Evolutionary conservation across 805 yeast species (phyloP), one percentile per base, ranked within the genome.

Genomic region (Starmerella sirachaensis): DNA sequence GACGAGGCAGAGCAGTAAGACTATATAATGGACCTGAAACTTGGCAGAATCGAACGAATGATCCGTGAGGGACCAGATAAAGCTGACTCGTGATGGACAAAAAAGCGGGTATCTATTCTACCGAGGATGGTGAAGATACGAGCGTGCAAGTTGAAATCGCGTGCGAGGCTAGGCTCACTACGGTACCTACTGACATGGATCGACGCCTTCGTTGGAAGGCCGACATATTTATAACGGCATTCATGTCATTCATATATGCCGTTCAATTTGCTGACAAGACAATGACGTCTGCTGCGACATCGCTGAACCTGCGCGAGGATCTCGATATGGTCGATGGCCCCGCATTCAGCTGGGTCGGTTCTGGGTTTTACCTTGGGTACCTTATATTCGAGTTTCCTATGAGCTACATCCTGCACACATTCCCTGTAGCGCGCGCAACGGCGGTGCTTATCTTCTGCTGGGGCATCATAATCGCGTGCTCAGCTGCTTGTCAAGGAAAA

Each of bases 351-450:
- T 69, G 78, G 74, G 56, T 66, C 13, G 70, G 75, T 12, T 64
- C 76, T 1, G 64, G 70, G 5, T 74, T 74, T 47, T 74, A 73
- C 50, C 52, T 77, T 27, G 85, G 84, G 4, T 77, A 75, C 51
- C 55, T 78, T 31, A 63, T 59, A 6, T 74, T 72, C 48, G 76
- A 72, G 47, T 57, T 69, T 41, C 70, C 75, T 9, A 64, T 69
- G 13, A 55, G 61, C 9, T 54, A 59, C 36, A 30, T 66, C 3
- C 51, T 74, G 19, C 82, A 76, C 53, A 62, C 60, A 40, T 66
- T 72, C 33, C 78, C 76, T 3, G 64, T 78, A 45, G 65, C 73
- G 3, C 69, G 69, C 43, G 56, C 71, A 5, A 61, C 70, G 4
- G 59, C 70, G 8, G 44, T 54, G 1, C 64, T 68, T 40, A 65